Evolutionary conservation across 768 basidiomycete genomes (phyloP).

Genomic region (Exidia glandulosa): DNA sequence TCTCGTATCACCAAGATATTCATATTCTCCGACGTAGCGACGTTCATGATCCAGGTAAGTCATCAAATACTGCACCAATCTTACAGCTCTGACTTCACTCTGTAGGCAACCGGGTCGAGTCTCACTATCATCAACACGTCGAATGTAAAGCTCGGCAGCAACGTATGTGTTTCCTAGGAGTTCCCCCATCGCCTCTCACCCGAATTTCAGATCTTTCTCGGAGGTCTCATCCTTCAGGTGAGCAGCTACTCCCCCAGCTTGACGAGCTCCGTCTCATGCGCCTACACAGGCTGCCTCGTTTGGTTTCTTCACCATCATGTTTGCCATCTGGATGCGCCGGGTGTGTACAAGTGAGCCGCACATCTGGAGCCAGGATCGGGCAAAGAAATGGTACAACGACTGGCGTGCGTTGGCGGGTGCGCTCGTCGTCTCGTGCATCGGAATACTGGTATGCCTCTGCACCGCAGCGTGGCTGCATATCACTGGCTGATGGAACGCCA

Average conservation of each 20-base stretch:
- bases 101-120: too few species aligned
- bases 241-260: too few species aligned
- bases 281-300: constrained; percentile 27
- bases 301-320: constrained; percentile 35
- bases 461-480: neutral
- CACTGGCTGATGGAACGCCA: constrained; percentile 1
- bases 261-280: too few species aligned
- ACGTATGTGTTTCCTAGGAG: too few species aligned
- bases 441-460: constrained; percentile 42
- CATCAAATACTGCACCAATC: too few species aligned
- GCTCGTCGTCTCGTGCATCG: constrained; percentile 43
- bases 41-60: constrained; percentile 50
- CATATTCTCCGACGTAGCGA: constrained; percentile 49
- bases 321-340: constrained; percentile 36
- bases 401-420: constrained; percentile 48
- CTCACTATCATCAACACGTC: too few species aligned
- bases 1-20: constrained; percentile 44
- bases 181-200: too few species aligned
- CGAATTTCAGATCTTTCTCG: neutral
- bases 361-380: constrained; percentile 27
- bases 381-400: constrained; percentile 40
- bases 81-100: too few species aligned
- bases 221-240: too few species aligned
- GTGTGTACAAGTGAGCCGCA: constrained; percentile 30
- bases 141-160: too few species aligned